Conservation (phyloP, 768 basidiomycete species). For the Termitomyces sp. region DNA sequence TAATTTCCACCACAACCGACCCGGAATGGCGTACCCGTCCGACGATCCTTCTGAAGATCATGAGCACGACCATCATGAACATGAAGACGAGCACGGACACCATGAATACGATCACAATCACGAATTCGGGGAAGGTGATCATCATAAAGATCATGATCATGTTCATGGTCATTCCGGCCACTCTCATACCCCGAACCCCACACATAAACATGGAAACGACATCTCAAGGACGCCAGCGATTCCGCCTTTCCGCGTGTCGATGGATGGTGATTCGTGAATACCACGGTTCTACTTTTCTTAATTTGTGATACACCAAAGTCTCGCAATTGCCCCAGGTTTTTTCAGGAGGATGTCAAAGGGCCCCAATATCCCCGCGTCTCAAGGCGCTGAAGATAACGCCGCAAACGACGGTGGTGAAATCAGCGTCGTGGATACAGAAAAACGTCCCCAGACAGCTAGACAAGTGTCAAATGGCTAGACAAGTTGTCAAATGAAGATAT, state of each 20-base stretch:
- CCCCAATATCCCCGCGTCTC: background rate
- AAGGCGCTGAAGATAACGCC: constrained; percentile 8
- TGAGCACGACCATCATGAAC: background rate
- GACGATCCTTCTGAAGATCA: background rate
- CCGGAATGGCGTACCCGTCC: background rate
- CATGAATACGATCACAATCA: background rate
- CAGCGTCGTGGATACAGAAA: constrained; percentile 34
- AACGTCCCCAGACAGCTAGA: constrained; percentile 44
- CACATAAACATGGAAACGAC: constrained; percentile 7
- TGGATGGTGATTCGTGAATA: constrained; percentile 49
- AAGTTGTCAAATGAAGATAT: constrained; percentile 37
- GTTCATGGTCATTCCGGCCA: constrained; percentile 6
- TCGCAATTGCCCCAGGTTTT: background rate
- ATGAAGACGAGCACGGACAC: constrained; percentile 11
- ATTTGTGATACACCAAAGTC: constrained; percentile 8
- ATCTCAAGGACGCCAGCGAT: constrained; percentile 27
- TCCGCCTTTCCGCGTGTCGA: constrained; percentile 31
- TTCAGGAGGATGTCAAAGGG: background rate
- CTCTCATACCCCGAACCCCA: background rate
- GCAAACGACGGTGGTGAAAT: constrained; percentile 30
- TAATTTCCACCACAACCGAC: constrained; percentile 3
- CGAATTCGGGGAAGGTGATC: constrained; percentile 2
- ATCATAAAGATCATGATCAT: constrained; percentile 11
- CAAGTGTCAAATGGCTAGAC: constrained; percentile 54
- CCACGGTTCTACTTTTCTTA: constrained; percentile 16